Conservation (phyloP, 164 flowering plant genomes). For the Tetrastigma voinierianum region DNA sequence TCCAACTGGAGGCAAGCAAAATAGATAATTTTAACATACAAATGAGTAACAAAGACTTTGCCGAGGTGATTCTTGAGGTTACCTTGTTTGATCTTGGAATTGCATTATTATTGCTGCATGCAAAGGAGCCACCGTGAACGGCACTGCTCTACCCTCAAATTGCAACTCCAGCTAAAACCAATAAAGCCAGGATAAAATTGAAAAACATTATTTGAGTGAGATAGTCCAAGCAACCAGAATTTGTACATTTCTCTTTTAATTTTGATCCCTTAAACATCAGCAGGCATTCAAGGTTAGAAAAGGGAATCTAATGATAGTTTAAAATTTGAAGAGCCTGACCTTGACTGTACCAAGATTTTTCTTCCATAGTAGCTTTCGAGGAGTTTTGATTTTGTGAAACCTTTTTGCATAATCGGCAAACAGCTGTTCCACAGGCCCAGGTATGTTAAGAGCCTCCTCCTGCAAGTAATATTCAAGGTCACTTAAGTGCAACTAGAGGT, state of each 20-base stretch:
- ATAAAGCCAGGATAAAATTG: conserved; percentile 2
- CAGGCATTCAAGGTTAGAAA: neutral
- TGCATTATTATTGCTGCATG: conserved; percentile 92
- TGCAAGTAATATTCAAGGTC: conserved; percentile 35
- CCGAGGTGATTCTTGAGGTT: conserved; percentile 9
- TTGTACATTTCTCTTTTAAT: neutral
- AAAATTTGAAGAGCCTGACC: conserved; percentile 41
- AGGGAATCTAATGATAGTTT: neutral
- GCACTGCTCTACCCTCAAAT: conserved; percentile 76
- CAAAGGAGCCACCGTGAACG: conserved; percentile 81
- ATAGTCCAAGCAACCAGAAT: neutral
- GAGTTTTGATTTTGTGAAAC: conserved; percentile 86
- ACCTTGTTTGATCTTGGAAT: conserved; percentile 86
- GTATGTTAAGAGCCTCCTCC: conserved; percentile 78
- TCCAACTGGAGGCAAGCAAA: conserved; percentile 66
- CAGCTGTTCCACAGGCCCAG: conserved; percentile 64
- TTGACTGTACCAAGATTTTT: conserved; percentile 94
- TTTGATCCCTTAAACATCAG: neutral
- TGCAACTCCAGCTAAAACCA: conserved; percentile 79
- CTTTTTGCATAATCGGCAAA: conserved; percentile 82
- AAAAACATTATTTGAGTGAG: neutral
- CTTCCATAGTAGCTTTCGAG: conserved; percentile 94
- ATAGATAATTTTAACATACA: too few relatives aligned
- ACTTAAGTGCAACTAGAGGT: conserved; percentile 10
- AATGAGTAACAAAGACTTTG: neutral